phyloP scores from a whole-genome alignment of 1,139 yeast genomes.

The Sugiyamaella xylanicola region DNA sequence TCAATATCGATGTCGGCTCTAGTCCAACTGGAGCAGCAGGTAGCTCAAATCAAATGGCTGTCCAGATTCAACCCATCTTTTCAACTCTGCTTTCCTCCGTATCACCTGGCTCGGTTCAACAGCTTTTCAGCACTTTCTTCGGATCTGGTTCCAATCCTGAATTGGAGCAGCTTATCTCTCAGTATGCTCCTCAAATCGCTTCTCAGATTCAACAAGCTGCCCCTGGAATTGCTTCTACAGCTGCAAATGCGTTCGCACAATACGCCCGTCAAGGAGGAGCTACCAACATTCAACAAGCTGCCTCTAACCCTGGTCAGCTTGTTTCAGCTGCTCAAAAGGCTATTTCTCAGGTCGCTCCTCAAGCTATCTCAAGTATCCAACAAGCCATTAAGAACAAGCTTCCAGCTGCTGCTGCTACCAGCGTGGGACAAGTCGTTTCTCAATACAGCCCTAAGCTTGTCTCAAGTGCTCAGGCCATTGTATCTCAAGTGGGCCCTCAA shows the following conservation, averaged over 20 bases:
- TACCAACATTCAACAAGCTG: not conserved
- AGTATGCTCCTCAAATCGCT: conserved; percentile 8
- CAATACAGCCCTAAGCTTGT: conserved; percentile 1
- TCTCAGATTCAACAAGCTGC: conserved; percentile 8
- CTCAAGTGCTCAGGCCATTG: conserved; percentile 2
- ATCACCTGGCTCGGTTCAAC: conserved; percentile 6
- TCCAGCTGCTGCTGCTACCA: not conserved
- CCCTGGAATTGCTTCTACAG: conserved; percentile 2
- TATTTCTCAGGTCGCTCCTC: conserved; percentile 5
- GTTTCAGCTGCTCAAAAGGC: not conserved
- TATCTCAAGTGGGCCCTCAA: not conserved
- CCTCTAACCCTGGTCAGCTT: conserved; percentile 1
- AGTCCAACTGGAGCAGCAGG: conserved; percentile 1
- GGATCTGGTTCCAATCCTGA: conserved; percentile 3
- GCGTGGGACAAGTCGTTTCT: conserved; percentile 1
- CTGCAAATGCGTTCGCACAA: conserved; percentile 2
- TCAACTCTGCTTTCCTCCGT: not conserved
- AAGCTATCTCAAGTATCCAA: conserved; percentile 1
- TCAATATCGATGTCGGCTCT: not conserved
- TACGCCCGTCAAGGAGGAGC: not conserved
- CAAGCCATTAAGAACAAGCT: not conserved
- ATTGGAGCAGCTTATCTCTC: conserved; percentile 6
- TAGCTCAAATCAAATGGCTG: not conserved
- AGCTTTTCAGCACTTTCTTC: not conserved
- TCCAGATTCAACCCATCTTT: conserved; percentile 1